A percentile compares a stretch with the other conserved stretches of the same genome.
These are phyloP conservation scores for Selenicereus undatus DNA, from an alignment of 148 eudicot genomes.

Conservation along the genomic window DNA sequence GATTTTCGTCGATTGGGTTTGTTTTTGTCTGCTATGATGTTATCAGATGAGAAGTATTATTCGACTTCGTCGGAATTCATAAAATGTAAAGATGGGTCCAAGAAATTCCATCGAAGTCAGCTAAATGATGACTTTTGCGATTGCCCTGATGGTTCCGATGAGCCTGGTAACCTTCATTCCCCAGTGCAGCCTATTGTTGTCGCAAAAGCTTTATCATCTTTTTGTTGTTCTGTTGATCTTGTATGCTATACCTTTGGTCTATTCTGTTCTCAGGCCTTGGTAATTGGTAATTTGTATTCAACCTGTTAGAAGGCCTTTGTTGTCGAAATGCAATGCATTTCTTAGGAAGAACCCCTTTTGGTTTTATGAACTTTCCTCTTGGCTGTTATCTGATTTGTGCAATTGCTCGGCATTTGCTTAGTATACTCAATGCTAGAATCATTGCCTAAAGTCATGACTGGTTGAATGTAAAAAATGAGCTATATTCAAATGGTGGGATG, in stretches of 20 bases:
- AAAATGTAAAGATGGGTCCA: slow-evolving; percentile 89
- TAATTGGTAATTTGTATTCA: not conserved
- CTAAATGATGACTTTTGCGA: slow-evolving; percentile 92
- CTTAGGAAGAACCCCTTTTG: not conserved
- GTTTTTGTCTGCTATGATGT: not conserved
- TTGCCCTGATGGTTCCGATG: slow-evolving; percentile 86
- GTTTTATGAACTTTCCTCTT: not conserved
- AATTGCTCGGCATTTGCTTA: not conserved
- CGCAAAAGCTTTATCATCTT: too few relatives aligned
- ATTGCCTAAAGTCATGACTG: not conserved
- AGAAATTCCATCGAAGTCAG: slow-evolving; percentile 51
- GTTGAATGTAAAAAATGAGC: not conserved
- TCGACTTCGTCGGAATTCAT: slow-evolving; percentile 37
- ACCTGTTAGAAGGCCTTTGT: not conserved
- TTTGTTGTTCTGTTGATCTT: not conserved
- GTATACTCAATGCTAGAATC: not conserved
- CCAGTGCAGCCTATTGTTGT: not conserved
- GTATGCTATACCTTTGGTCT: not conserved
- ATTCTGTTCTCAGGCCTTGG: not conserved
- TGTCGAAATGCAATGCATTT: not conserved
- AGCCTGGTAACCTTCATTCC: slow-evolving; percentile 52
- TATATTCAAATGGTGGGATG: not conserved
- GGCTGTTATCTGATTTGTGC: not conserved
- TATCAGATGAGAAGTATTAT: slow-evolving; percentile 63
- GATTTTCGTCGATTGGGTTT: not conserved